A percentile compares a stretch with the other conserved stretches of the same genome.
phyloP scores from a whole-genome alignment of 2,329 filamentous ascomycete species.

The Calonectria pauciramosa region DNA sequence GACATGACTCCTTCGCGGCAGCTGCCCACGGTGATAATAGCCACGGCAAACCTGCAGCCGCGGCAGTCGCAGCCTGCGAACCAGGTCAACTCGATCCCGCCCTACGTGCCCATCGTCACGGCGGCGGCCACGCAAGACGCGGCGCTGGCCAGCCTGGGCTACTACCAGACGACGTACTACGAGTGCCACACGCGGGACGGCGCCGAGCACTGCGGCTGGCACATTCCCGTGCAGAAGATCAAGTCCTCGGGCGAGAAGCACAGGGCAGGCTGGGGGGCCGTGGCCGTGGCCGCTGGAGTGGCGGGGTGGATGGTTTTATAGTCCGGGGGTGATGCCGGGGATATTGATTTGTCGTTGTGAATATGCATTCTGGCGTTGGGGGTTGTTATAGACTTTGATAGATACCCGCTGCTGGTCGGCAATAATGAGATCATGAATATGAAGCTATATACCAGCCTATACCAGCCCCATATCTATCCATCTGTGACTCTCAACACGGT shows the following conservation, averaged over 20 bases:
- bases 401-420: conserved; percentile 28
- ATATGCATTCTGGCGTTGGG: conserved; percentile 4
- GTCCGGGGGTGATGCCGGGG: not conserved
- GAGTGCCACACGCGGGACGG: conserved; percentile 49
- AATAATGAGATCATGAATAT: conserved; percentile 10
- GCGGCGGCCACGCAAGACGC: conserved; percentile 49
- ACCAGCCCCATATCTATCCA: too few relatives aligned
- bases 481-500: too few relatives aligned
- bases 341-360: too few relatives aligned
- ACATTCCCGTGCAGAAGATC: conserved; percentile 50
- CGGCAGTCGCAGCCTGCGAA: conserved; percentile 31
- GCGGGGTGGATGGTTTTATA: conserved; percentile 31
- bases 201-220: conserved; percentile 53
- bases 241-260: conserved; percentile 38
- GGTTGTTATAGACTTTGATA: conserved; percentile 15
- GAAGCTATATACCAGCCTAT: too few relatives aligned
- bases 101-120: conserved; percentile 49
- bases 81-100: conserved; percentile 31
- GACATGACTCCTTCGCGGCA: not conserved
- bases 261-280: conserved; percentile 35
- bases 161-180: conserved; percentile 52
- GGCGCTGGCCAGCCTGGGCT: conserved; percentile 48
- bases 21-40: not conserved
- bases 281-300: conserved; percentile 39
- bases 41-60: not conserved